A percentile compares a stretch with the other conserved stretches of the same genome.
These are phyloP conservation scores for Periglandula ipomoeae DNA, from an alignment of 2,329 filamentous ascomycete genomes.

Conservation along the genomic window DNA sequence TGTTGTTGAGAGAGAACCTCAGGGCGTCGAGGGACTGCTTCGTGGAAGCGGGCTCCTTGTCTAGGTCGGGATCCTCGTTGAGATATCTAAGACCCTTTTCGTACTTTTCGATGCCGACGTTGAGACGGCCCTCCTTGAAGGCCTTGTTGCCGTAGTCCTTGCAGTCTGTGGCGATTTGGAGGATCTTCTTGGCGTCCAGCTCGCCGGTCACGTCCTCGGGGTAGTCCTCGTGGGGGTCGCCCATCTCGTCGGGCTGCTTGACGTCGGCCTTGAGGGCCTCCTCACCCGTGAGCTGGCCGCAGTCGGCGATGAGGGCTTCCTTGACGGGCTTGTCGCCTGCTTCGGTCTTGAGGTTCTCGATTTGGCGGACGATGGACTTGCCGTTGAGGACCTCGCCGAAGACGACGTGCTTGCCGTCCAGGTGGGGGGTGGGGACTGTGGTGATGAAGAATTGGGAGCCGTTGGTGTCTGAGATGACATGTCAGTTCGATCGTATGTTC, in stretches of 20 bases:
- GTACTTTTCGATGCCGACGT: constrained; percentile 78
- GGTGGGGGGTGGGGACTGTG: constrained; percentile 86
- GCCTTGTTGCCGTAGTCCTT: constrained; percentile 90
- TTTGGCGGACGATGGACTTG: constrained; percentile 81
- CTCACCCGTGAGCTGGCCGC: constrained; percentile 71
- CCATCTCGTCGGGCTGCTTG: constrained; percentile 67
- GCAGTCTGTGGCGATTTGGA: constrained; percentile 72
- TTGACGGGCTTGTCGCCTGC: constrained; percentile 67
- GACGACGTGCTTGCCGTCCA: constrained; percentile 94
- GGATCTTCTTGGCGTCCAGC: constrained; percentile 57
- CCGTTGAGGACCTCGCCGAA: constrained; percentile 91
- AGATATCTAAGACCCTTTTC: constrained; percentile 86
- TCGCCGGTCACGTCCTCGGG: constrained; percentile 68
- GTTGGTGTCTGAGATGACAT: constrained; percentile 65
- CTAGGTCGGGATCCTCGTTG: constrained; percentile 70
- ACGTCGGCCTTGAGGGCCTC: constrained; percentile 58
- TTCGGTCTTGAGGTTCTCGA: constrained; percentile 74
- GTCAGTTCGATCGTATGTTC: too few species aligned
- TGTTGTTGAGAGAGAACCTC: constrained; percentile 80
- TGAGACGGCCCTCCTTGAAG: constrained; percentile 70
- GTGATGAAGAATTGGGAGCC: constrained; percentile 98
- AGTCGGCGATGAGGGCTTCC: constrained; percentile 70
- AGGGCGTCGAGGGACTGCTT: constrained; percentile 60
- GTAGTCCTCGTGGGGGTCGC: constrained; percentile 91
- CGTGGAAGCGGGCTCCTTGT: constrained; percentile 61